Percentiles rank a stretch among this genome's conserved stretches.
These are phyloP conservation scores for Hypoxylon sp. DNA, from an alignment of 2,329 filamentous ascomycete species.

Conservation along the genomic window DNA sequence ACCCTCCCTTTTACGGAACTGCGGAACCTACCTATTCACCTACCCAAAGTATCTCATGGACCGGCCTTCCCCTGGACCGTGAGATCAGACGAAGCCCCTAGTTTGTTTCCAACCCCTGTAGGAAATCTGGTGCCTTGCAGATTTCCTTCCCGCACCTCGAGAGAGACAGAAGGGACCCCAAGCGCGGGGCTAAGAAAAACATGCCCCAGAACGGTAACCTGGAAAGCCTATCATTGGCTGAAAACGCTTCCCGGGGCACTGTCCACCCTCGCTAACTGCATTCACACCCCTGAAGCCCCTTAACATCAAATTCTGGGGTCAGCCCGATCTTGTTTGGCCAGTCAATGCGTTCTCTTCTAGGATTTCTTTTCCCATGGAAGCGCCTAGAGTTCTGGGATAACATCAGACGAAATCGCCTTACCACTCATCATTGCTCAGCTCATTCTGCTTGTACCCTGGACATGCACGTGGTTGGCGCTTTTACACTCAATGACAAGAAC, in stretches of 20 bases:
- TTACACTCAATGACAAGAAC: neutral
- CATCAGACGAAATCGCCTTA: conserved; percentile 36
- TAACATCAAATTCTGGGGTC: conserved; percentile 36
- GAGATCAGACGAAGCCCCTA: conserved; percentile 38
- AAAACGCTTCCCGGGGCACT: conserved; percentile 6
- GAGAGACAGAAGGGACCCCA: conserved; percentile 29
- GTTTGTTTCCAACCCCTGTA: conserved; percentile 52
- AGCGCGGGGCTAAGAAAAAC: conserved; percentile 46
- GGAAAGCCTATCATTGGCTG: conserved; percentile 44
- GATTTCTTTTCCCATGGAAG: conserved; percentile 20
- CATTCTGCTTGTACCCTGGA: neutral
- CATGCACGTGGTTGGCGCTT: conserved; percentile 13
- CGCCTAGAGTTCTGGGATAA: conserved; percentile 23
- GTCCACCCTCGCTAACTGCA: conserved; percentile 12
- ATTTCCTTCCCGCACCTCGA: conserved; percentile 40
- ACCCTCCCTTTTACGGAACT: conserved; percentile 2
- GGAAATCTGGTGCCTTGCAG: conserved; percentile 51
- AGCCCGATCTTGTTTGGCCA: conserved; percentile 28
- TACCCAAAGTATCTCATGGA: neutral
- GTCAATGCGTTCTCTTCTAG: conserved; percentile 14
- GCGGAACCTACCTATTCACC: neutral
- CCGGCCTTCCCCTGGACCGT: conserved; percentile 20
- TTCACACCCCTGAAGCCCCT: conserved; percentile 24
- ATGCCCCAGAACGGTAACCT: conserved; percentile 46
- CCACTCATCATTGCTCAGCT: conserved; percentile 17